Evolutionary conservation across 2,329 filamentous ascomycete species (phyloP).

Genomic region (Fusarium pseudonygamai): DNA sequence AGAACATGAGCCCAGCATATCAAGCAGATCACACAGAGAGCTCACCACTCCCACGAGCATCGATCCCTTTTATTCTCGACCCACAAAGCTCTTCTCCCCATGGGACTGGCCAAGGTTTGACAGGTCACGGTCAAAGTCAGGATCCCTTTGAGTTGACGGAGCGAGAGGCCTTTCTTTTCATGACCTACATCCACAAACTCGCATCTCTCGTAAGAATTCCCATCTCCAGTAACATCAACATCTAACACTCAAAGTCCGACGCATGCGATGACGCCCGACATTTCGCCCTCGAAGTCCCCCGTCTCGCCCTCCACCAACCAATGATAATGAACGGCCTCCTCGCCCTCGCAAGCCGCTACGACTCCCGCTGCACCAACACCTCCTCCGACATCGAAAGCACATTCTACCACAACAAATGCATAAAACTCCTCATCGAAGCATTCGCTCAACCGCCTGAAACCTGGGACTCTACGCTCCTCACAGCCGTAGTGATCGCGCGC

Average conservation of each 20-base stretch:
- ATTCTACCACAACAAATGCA: conserved; percentile 5
- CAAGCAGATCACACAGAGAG: not conserved
- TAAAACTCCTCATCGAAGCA: not conserved
- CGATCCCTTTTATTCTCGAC: not conserved
- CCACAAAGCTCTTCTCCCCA: fast-evolving
- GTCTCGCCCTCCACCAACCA: not conserved
- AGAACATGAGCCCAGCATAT: not conserved
- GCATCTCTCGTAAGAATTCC: not conserved
- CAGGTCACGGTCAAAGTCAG: fast-evolving
- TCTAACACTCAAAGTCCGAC: not conserved
- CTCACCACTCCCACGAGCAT: not conserved
- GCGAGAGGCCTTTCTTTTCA: not conserved
- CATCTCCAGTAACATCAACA: fast-evolving
- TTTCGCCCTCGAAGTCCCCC: conserved; percentile 2
- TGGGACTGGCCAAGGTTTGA: fast-evolving
- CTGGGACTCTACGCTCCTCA: not conserved
- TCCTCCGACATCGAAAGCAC: not conserved
- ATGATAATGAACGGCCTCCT: conserved; percentile 12
- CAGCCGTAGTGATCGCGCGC: not conserved
- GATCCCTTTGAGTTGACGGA: not conserved
- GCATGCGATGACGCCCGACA: not conserved
- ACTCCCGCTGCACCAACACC: not conserved
- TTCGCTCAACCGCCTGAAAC: not conserved
- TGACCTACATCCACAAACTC: conserved; percentile 5
- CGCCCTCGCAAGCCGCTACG: conserved; percentile 4